Evolutionary conservation across 2,329 filamentous ascomycete species (phyloP), one percentile per base, ranked within the genome.

Genomic region (Hypoxylon rubiginosum): DNA sequence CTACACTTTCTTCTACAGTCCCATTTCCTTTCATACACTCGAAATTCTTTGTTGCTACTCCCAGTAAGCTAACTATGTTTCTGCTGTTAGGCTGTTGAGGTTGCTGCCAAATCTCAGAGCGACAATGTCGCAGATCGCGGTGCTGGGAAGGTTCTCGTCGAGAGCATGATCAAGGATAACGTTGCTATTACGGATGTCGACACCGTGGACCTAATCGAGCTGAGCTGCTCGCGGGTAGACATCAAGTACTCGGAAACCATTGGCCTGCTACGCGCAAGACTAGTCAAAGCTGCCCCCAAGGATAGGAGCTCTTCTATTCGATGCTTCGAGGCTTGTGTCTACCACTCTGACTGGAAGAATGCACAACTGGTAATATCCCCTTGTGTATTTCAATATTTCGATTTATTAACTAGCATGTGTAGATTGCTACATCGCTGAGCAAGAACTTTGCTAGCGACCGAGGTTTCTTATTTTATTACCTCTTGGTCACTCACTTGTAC

Each of bases 361-460:
- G 85, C 86, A 1, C 86, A 89, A 73, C 84, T 87, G 79, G 85
- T 87, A 76, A 64, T 75, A 30, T 19, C 3, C 43, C 53, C 8
- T 13, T 24, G 10, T n/a, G 2, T 11, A 52, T 9, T 10, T 19
- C 10, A n/a, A n/a, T 6, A n/a, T 24, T 36, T 39, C 8, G 15
- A 15, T 17, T 55, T 56, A 41, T 48, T 67, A 24, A 62, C 32
- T 36, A 60, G 59, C 15, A 65, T 39, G 10, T 5, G 11, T 58
- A 88, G 85, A 88, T 89, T 71, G 84, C 86, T 0, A 83, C 84
- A 1, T 81, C 83, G 0, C 71, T 88, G 26, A 86, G 88, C 64
- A 83, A 83, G 72, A 82, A 83, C 0, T 84, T 85, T 53, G 78
- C 83, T 1, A 76, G 79, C 28, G 84, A 87, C 21, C 78, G 82